Evolutionary conservation across 1,284 basidiomycete species (phyloP).

Genomic region (Puccinia brachypodii): DNA sequence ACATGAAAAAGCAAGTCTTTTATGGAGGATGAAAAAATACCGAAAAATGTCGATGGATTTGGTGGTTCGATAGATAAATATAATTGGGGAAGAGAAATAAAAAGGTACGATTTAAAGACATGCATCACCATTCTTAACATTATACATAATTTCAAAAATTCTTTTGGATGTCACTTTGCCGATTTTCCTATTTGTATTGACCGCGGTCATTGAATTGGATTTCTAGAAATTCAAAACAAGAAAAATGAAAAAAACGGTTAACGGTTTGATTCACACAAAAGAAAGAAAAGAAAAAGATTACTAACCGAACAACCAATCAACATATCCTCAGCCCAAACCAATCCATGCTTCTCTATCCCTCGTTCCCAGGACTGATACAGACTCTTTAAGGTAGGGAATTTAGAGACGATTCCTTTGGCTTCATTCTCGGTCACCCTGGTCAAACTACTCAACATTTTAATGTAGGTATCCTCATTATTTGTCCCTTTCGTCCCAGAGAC

Average conservation of each 20-base stretch:
- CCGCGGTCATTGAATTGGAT: not conserved
- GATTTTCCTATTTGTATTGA: conserved; percentile 8
- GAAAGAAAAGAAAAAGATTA: conserved; percentile 1
- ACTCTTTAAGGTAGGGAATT: conserved; percentile 19
- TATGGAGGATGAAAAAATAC: no score
- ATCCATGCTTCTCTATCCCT: not conserved
- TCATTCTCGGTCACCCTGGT: conserved; percentile 27
- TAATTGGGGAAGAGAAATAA: not conserved
- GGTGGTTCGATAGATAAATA: not conserved
- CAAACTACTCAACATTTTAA: conserved; percentile 38
- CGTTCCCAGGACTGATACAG: conserved; percentile 28
- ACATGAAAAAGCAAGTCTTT: no score
- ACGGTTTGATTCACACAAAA: not conserved
- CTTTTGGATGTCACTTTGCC: conserved; percentile 36
- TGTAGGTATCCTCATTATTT: conserved; percentile 31
- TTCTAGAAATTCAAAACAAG: conserved; percentile 25
- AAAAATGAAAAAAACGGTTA: not conserved
- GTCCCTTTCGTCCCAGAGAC: conserved; percentile 1
- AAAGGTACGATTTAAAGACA: not conserved
- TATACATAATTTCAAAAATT: conserved; percentile 34
- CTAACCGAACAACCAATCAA: conserved; percentile 31
- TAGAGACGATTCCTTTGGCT: conserved; percentile 34
- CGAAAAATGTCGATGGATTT: no score
- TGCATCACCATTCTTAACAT: conserved; percentile 22
- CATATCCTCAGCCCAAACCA: conserved; percentile 24